Evolutionary conservation across 768 basidiomycete species (phyloP).

Genomic region (Boletus tomentosulus): DNA sequence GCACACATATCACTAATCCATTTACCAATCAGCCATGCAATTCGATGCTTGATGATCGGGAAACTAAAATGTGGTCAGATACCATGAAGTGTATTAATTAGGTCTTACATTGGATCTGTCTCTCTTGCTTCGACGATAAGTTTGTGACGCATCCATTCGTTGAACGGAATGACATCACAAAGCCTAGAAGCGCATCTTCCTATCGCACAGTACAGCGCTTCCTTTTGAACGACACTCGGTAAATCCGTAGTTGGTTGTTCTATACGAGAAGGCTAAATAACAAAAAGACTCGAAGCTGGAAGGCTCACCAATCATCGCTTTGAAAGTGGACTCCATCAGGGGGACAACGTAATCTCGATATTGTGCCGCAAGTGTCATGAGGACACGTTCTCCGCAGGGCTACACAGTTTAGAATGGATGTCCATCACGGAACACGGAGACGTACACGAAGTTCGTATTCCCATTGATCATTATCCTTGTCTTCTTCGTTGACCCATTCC

Average conservation of each 20-base stretch:
- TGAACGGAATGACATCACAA: conserved; percentile 61
- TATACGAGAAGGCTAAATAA: conserved; percentile 12
- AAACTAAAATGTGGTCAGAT: conserved; percentile 46
- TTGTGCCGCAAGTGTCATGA: conserved; percentile 72
- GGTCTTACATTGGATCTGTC: conserved; percentile 52
- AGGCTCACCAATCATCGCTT: conserved; percentile 52
- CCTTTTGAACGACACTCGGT: conserved; percentile 65
- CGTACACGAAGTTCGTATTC: conserved; percentile 86
- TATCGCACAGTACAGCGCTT: conserved; percentile 84
- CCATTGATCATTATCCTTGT: conserved; percentile 89
- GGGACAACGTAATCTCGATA: conserved; percentile 69
- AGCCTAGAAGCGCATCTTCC: conserved; percentile 74
- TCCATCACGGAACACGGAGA: conserved; percentile 5
- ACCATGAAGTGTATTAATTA: not conserved
- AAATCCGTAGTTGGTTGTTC: conserved; percentile 51
- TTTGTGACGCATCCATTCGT: conserved; percentile 61
- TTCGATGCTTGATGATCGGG: conserved; percentile 89
- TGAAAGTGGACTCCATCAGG: conserved; percentile 56
- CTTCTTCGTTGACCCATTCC: conserved; percentile 90
- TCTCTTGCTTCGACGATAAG: conserved; percentile 57
- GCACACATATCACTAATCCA: conserved; percentile 73
- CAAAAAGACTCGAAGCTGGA: not conserved
- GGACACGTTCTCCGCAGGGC: conserved; percentile 92
- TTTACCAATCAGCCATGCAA: conserved; percentile 92
- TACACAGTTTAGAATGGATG: conserved; percentile 28